Conservation (phyloP, 2,329 filamentous ascomycete genomes). For the Trichoderma lentiforme region DNA sequence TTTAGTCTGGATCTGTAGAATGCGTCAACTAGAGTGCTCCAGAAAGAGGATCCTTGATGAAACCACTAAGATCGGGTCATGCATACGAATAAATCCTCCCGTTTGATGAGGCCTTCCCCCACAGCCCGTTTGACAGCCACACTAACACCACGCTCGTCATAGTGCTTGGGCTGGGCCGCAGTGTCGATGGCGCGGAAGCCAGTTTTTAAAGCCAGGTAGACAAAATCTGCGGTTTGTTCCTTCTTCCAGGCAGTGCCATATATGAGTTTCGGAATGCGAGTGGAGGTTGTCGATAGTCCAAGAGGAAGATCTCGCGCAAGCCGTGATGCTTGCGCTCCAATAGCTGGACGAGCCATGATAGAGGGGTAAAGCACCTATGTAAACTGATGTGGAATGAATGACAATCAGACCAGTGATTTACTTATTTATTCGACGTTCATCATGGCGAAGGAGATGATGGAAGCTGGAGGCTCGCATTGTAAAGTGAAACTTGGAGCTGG, state of each 20-base stretch:
- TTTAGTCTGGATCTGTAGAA: slow-evolving; percentile 71
- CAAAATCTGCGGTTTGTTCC: slow-evolving; percentile 61
- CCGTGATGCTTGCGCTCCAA: slow-evolving; percentile 29
- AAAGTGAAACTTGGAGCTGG: neutral
- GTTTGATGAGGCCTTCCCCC: slow-evolving; percentile 52
- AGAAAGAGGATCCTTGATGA: neutral
- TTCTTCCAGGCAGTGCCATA: slow-evolving; percentile 91
- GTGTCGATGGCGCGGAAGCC: slow-evolving; percentile 76
- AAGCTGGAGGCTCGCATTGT: neutral
- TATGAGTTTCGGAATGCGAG: slow-evolving; percentile 52
- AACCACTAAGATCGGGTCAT: neutral
- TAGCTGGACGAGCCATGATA: slow-evolving; percentile 22
- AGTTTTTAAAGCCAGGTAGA: slow-evolving; percentile 62
- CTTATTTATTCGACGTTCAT: neutral
- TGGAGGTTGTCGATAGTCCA: slow-evolving; percentile 30
- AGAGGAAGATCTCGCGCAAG: slow-evolving; percentile 35
- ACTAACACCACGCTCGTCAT: slow-evolving; percentile 69
- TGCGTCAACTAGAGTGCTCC: neutral
- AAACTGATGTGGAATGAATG: neutral
- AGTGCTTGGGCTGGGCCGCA: slow-evolving; percentile 74
- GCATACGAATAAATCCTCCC: slow-evolving; percentile 60
- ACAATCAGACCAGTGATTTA: neutral
- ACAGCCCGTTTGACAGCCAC: slow-evolving; percentile 63
- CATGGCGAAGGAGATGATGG: neutral
- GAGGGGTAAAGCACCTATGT: neutral